phyloP scores from a whole-genome alignment of 768 basidiomycete genomes.

The Xanthoconium purpureum region DNA sequence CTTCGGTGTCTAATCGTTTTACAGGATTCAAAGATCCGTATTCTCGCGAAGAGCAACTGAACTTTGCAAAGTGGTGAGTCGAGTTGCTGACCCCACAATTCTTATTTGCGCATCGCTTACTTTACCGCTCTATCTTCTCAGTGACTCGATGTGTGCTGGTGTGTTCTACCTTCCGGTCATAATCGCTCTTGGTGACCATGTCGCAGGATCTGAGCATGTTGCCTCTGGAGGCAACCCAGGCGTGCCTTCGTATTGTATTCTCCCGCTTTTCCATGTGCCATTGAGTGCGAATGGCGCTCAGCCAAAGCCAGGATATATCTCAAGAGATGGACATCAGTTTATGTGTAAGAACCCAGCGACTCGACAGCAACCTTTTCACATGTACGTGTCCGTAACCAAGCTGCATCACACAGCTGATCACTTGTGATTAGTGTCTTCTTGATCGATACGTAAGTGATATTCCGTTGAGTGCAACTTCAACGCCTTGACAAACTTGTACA shows the following conservation, averaged over 20 bases:
- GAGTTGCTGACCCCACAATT: neutral
- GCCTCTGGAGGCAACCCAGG: constrained; percentile 35
- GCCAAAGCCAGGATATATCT: constrained; percentile 43
- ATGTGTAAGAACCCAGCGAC: constrained; percentile 49
- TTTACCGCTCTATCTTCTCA: constrained; percentile 12
- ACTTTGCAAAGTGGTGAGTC: neutral
- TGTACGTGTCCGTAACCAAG: constrained; percentile 38
- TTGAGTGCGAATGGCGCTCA: constrained; percentile 19
- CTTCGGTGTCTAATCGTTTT: neutral
- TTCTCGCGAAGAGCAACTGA: no score
- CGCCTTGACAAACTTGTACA: constrained; percentile 11
- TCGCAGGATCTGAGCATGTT: constrained; percentile 50
- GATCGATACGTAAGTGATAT: constrained; percentile 13
- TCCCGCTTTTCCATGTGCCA: constrained; percentile 52
- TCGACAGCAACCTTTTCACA: constrained; percentile 52
- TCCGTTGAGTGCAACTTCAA: neutral
- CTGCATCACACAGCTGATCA: neutral
- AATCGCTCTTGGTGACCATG: neutral
- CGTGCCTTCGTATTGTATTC: constrained; percentile 50
- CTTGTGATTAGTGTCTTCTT: constrained; percentile 13
- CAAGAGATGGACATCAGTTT: constrained; percentile 29
- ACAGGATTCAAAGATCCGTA: no score
- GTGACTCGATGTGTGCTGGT: constrained; percentile 29
- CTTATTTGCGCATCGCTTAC: neutral
- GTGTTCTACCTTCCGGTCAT: neutral